Evolutionary conservation across 768 basidiomycete genomes (phyloP), one percentile per base, ranked within the genome.

Genomic region (Kwoniella heveanensis): DNA sequence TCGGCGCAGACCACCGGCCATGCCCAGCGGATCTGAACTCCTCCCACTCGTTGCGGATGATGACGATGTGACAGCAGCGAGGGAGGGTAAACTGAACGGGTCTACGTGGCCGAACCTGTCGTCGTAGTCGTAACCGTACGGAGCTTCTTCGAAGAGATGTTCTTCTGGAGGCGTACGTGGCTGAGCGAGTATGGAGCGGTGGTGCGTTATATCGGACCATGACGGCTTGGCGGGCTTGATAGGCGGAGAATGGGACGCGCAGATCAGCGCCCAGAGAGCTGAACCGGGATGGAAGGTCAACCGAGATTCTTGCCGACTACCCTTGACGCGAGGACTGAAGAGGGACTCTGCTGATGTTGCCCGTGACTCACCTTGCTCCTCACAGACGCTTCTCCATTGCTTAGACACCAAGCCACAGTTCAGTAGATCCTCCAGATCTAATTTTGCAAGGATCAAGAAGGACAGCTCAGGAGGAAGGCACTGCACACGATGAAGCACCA

Each of bases 251-350:
- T 61, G 52, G 7, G 30, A 44, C 1, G 49, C 59, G 53, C 74
- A 76, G 0, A 73, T 58, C 5, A 48, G 21, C 24, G 59, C 54
- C 74, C 74, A 76, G 0, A 76, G 62, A 2, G 62, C 69, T 76
- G 46, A 26, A 22, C 22, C 29, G 24, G 24, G 26, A 54, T 37
- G 30, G 21, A 2, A 21, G 27, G 51, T n/a, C 17, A 54, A 27
- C 8, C 3, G 9, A 21, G 12, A 58, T 57, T 30, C 48, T n/a
- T n/a, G n/a, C n/a, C n/a, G n/a, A n/a, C n/a, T n/a, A n/a, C n/a
- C n/a, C n/a, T n/a, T n/a, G n/a, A n/a, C n/a, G n/a, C n/a, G n/a
- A n/a, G n/a, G n/a, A n/a, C n/a, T n/a, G n/a, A n/a, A n/a, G n/a
- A n/a, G n/a, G n/a, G n/a, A n/a, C n/a, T n/a, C n/a, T n/a, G n/a